Evolutionary conservation across 106 monocot genomes (phyloP).

Genomic region (Triglochin maritima): DNA sequence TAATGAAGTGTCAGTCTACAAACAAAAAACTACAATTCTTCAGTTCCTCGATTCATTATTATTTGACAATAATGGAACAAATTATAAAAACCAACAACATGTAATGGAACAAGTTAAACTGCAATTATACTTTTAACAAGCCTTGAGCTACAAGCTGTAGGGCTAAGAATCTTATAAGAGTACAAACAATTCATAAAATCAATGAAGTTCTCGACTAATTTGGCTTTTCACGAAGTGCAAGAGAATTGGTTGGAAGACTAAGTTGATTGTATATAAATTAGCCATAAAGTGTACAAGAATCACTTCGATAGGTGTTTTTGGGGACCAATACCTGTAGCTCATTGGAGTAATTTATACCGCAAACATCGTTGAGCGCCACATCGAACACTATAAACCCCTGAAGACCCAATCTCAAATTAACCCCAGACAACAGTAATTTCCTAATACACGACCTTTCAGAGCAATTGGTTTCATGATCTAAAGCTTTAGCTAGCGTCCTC

Average conservation of each 20-base stretch:
- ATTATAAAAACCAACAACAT: too few relatives aligned
- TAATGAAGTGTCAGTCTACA: conserved; percentile 44
- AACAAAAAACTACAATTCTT: conserved; percentile 1
- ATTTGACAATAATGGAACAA: too few relatives aligned
- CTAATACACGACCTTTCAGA: not conserved
- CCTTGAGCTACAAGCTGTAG: too few relatives aligned
- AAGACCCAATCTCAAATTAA: conserved; percentile 31
- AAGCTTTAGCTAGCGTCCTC: conserved; percentile 6
- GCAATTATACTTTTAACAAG: too few relatives aligned
- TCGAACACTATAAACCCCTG: conserved; percentile 62
- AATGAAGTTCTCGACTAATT: not conserved
- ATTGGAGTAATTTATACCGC: conserved; percentile 64
- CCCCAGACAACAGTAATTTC: conserved; percentile 3
- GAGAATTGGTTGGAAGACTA: not conserved
- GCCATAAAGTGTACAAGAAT: too few relatives aligned
- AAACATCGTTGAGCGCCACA: conserved; percentile 50
- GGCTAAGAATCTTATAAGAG: too few relatives aligned
- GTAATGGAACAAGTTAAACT: too few relatives aligned
- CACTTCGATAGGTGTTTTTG: not conserved
- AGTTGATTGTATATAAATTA: not conserved
- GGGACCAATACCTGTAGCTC: conserved; percentile 51
- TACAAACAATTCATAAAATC: not conserved
- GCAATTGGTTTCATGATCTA: conserved; percentile 3
- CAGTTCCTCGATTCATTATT: too few relatives aligned
- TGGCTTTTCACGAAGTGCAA: not conserved